Conservation (phyloP, 1,284 basidiomycete species). For the Ustilago lituana region DNA sequence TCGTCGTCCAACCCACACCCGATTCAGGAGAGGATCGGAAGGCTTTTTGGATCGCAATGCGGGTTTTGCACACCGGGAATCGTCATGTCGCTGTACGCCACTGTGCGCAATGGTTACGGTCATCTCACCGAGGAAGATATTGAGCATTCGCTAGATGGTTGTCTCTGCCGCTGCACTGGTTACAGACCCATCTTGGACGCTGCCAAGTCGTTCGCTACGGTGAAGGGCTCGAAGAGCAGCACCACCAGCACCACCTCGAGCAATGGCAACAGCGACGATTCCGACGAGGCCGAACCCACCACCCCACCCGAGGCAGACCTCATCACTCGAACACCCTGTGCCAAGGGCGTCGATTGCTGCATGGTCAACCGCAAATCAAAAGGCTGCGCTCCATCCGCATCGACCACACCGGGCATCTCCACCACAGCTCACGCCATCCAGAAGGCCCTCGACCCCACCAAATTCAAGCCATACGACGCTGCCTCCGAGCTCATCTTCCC, state of each 20-base stretch:
- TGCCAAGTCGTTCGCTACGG: conserved; percentile 58
- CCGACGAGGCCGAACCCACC: conserved; percentile 35
- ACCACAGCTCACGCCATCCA: conserved; percentile 41
- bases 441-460: conserved; percentile 33
- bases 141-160: conserved; percentile 67
- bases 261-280: conserved; percentile 31
- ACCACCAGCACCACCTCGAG: conserved; percentile 9
- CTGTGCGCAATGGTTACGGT: conserved; percentile 62
- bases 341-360: conserved; percentile 55
- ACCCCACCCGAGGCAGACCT: conserved; percentile 46
- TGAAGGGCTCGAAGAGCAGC: conserved; percentile 27
- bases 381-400: conserved; percentile 19
- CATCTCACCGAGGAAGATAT: conserved; percentile 65
- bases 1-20: conserved; percentile 66
- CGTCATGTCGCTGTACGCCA: conserved; percentile 68
- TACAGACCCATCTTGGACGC: conserved; percentile 59
- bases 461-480: conserved; percentile 62
- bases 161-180: conserved; percentile 66
- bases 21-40: conserved; percentile 66
- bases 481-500: conserved; percentile 67
- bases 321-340: conserved; percentile 43
- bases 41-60: conserved; percentile 66
- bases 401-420: conserved; percentile 16
- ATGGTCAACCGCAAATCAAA: conserved; percentile 46
- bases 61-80: conserved; percentile 66